Evolutionary conservation across 2,329 filamentous ascomycete genomes (phyloP).

Genomic region (Fusarium beomiforme): DNA sequence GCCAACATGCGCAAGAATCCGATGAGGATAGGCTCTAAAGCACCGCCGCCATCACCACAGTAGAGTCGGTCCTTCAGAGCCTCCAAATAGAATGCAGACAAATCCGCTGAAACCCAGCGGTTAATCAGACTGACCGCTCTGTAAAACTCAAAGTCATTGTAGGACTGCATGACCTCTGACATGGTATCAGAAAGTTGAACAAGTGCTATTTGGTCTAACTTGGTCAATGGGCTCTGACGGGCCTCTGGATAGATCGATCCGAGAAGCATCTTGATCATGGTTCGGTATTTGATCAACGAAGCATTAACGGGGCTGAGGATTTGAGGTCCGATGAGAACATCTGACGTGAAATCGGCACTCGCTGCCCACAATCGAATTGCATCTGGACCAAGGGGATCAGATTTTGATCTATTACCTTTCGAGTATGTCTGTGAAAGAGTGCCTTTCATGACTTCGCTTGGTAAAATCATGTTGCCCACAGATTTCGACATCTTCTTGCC

Average conservation of each 20-base stretch:
- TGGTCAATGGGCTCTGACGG: slow-evolving; percentile 61
- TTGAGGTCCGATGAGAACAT: slow-evolving; percentile 82
- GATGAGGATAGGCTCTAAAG: slow-evolving; percentile 72
- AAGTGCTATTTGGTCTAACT: slow-evolving; percentile 79
- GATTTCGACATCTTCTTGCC: slow-evolving; percentile 99
- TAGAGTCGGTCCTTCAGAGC: slow-evolving; percentile 92
- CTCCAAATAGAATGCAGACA: slow-evolving; percentile 95
- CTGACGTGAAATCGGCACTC: slow-evolving; percentile 88
- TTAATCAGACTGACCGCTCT: slow-evolving; percentile 79
- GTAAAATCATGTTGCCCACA: slow-evolving; percentile 85
- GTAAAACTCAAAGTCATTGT: slow-evolving; percentile 82
- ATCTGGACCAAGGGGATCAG: slow-evolving; percentile 84
- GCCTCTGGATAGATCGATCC: slow-evolving; percentile 73
- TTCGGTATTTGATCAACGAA: slow-evolving; percentile 84
- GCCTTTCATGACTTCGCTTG: slow-evolving; percentile 86
- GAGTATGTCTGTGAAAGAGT: slow-evolving; percentile 74
- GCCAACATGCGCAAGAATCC: slow-evolving; percentile 81
- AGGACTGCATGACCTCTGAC: slow-evolving; percentile 70
- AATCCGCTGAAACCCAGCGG: slow-evolving; percentile 81
- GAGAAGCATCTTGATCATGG: slow-evolving; percentile 89
- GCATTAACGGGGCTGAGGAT: slow-evolving; percentile 81
- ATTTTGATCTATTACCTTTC: slow-evolving; percentile 54
- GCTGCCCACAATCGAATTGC: slow-evolving; percentile 91
- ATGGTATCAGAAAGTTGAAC: slow-evolving; percentile 76
- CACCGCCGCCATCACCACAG: slow-evolving; percentile 76